Base-by-base conservation (phyloP, 1,284 basidiomycete genomes). In the Leccinum fuscescens region DNA sequence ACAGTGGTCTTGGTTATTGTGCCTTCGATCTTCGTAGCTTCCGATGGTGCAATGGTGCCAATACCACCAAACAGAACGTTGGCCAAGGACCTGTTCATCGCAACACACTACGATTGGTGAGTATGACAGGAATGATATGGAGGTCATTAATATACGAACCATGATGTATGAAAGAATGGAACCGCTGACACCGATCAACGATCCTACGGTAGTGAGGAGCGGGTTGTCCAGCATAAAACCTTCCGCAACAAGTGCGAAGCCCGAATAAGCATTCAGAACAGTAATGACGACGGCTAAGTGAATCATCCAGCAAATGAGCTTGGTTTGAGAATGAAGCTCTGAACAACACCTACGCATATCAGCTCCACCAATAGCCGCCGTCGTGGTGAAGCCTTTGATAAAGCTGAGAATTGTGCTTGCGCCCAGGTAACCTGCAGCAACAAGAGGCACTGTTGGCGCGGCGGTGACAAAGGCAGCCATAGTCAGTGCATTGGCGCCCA, bases 181-280 rank as follows among this genome's bases (percentile, higher is more conserved):
- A 58, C 91, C 91, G 72, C 88, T 91, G 69, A 93, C 90, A 51
- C 91, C 92, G 62, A 94, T 94, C 50, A 94, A 76, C 29, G 89
- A 88, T 20, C 92, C 92, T 20, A 94, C 84, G 0, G 88, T 89
- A 1, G 90, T 91, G 54, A 94, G 76, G 6, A 94, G 80, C 22
- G 90, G 84, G 69, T 94, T 93, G 69, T 94, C 89, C 63, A 93
- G 74, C 92, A 94, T 94, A 70, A 94, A 90, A 6, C 90, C 92
- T 81, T 94, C 92, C 3, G 92, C 92, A n/a, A 94, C 90, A n/a
- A 94, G 83, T 20, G 92, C 92, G 66, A 94, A 93, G n/a, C 92
- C 92, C 57, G 90, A 92, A 73, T 93, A 94, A 11, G 92, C 91
- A 70, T 94, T 94, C 61, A 94, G 71, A 4, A 94, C 92, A 2